Conservation (phyloP, 257 asterid species). For the Plantago elongata region DNA sequence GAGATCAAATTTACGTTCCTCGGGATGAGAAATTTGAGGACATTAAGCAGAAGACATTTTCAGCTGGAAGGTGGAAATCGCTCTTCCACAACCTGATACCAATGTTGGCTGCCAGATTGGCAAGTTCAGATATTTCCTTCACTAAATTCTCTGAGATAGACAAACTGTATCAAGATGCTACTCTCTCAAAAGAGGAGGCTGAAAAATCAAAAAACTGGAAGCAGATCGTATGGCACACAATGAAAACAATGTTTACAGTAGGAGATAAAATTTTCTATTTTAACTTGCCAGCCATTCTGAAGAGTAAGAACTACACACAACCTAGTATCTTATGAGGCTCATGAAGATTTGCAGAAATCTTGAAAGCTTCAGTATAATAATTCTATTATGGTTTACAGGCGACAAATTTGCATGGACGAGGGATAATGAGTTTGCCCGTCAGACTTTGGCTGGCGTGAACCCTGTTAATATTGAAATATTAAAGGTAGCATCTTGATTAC, state of each 20-base stretch:
- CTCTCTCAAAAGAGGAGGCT: conserved; percentile 39
- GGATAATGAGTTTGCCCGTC: conserved; percentile 84
- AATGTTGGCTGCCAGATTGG: conserved; percentile 48
- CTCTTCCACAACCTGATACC: conserved; percentile 77
- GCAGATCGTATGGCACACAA: conserved; percentile 23
- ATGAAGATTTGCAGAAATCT: no score
- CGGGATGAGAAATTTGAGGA: conserved; percentile 90
- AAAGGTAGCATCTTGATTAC: conserved; percentile 39
- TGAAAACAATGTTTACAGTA: conserved; percentile 40
- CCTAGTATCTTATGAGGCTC: not conserved
- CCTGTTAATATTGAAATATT: conserved; percentile 68
- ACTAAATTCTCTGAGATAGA: conserved; percentile 73
- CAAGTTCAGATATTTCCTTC: conserved; percentile 70
- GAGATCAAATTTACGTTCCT: conserved; percentile 77
- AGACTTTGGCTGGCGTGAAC: conserved; percentile 70
- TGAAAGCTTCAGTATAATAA: not conserved
- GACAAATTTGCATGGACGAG: conserved; percentile 83
- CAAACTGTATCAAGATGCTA: conserved; percentile 54
- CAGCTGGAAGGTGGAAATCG: conserved; percentile 78
- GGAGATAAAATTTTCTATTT: conserved; percentile 68
- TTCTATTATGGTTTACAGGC: conserved; percentile 29
- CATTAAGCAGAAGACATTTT: conserved; percentile 59
- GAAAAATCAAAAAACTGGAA: conserved; percentile 18
- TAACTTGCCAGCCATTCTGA: conserved; percentile 65
- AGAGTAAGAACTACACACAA: conserved; percentile 32